A percentile compares a stretch with the other conserved stretches of the same genome.
Evolutionary conservation across 2,329 filamentous ascomycete species (phyloP).

Genomic region (Diplodia sapinea): DNA sequence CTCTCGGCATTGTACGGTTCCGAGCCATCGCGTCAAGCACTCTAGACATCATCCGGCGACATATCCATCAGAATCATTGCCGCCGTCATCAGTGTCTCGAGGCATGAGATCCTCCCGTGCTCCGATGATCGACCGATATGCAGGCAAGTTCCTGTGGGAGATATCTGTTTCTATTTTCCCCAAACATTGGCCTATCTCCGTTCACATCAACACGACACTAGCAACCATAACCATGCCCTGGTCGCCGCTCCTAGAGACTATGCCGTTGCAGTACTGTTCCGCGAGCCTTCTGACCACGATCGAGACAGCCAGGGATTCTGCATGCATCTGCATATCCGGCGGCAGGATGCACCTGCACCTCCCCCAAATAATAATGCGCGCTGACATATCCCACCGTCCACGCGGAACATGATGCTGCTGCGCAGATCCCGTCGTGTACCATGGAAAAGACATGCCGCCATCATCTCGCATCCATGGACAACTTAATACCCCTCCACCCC

Average conservation of each 20-base stretch:
- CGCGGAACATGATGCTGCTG: not conserved
- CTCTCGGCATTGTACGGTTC: not conserved
- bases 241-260: not conserved
- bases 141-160: not conserved
- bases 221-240: not conserved
- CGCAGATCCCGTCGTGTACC: not conserved
- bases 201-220: not conserved
- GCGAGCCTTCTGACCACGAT: not conserved
- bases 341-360: slow-evolving; percentile 5
- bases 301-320: not conserved
- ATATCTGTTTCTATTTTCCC: not conserved
- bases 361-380: not conserved
- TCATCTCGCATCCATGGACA: too few species aligned
- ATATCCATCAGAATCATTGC: not conserved
- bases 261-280: too few species aligned
- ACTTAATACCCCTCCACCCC: not conserved
- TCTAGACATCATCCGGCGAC: not conserved
- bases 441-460: not conserved
- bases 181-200: not conserved
- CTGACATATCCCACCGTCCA: not conserved
- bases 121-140: not conserved
- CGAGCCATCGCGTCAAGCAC: not conserved
- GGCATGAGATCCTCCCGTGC: too few species aligned
- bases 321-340: not conserved
- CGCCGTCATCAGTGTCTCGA: too few species aligned